Base-by-base conservation (phyloP, 805 yeast species). In the Groenewaldozyma salmanticensis region DNA sequence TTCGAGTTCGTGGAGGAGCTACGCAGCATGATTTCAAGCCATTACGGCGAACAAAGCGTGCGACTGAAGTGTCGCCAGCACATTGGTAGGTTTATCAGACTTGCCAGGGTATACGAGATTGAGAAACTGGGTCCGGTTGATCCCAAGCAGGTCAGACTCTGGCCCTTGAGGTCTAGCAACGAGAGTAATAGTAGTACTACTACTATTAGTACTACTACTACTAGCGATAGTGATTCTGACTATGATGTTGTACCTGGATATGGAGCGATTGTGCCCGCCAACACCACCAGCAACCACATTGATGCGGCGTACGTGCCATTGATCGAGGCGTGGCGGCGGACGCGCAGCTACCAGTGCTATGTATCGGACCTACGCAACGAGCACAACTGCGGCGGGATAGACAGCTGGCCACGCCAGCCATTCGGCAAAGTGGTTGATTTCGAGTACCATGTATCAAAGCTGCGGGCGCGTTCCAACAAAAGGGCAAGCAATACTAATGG, bases 231-330 rank as follows among this genome's bases (percentile, higher is more conserved):
- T 15, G 47, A 47, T 33, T 37, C 47, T 13, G 33, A 38, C 29
- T 53, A 42, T 37, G 20, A 27, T 13, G 52, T 48, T 21, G 42
- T 56, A 4, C 53, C 53, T 6, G 58, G 57, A 5, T 53, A 54
- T 39, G 64, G 64, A n/a, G 56, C 52, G 37, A 49, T 47, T 15
- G 59, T 61, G 62, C 33, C 49, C n/a, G 45, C 43, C 27, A 60
- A 54, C 15, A 38, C 37, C 6, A 52, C 50, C 21, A 47, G 45
- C 33, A 38, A 36, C n/a, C 40, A 35, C 33, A 61, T 55, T 38
- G 41, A 51, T 21, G 38, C 42, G 13, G 35, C 41, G 3, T 55
- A 54, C 38, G 49, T 44, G 16, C 46, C 58, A 3, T 56, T 55
- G 7, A 48, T 52, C 19, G 57, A 54, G 40, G 58, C 56, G 21